Base-by-base conservation (phyloP, 371 early-diverging fungal species). In the Apophysomyces elegans region DNA sequence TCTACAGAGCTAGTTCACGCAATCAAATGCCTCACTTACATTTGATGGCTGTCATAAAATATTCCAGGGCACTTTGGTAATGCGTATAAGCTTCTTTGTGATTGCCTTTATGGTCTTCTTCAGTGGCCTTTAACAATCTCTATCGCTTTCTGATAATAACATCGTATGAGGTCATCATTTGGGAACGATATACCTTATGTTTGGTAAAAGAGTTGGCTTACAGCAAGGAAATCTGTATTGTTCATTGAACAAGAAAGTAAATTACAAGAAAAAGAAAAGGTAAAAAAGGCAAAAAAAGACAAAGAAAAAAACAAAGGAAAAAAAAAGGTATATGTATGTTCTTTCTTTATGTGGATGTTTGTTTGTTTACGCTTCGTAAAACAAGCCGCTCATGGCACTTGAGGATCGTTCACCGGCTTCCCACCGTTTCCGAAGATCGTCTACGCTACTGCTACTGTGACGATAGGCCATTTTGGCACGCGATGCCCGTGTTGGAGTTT, bases 1-100 rank as follows among this genome's bases (percentile, higher is more conserved):
- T 46, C 26, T 5, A 37, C 44, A 26, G 16, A 41, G 6, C 12
- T 41, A 36, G 32, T 26, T 2, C 32, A 26, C 32, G 4, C 45
- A 41, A 13, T 58, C 41, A 13, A 37, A 8, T 3, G 18, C n/a
- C n/a, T 35, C 5, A 46, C 82, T 82, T 84, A 95, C 96, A 96
- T 84, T 96, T 96, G 64, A 98, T 86, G 5, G 96, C 97, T 35
- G 90, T 90, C 89, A 95, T 85, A 74, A 97, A 98, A 75, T 94
- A 96, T 63, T 97, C 97, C 35, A 97, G 84, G 5, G 92, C 87
- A 76, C 91, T 90, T 65, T 86, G 86, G 73, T 98, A 97, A 58
- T 84, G 87, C 64, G 84, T 88, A 76, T 95, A 93, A 7, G 97
- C 97, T 68, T 95, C 94, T 65, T 94, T 94, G 70, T 91, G 93